Percentiles rank a stretch among this genome's conserved stretches.
Evolutionary conservation across 805 yeast genomes (phyloP).

Genomic region (Hemisphaericaspora nanyangensis): DNA sequence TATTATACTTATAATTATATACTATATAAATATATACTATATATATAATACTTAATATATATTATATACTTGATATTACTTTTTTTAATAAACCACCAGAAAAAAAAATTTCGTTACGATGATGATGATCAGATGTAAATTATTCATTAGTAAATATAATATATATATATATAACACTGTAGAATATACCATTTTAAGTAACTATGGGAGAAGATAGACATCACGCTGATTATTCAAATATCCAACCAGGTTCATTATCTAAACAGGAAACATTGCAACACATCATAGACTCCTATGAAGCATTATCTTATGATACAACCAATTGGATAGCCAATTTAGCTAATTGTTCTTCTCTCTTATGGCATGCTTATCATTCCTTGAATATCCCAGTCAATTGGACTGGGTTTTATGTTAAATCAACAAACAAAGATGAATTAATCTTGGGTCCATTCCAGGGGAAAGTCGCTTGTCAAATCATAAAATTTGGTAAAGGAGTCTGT

Average conservation of each 20-base stretch:
- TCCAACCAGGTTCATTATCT: conserved; percentile 27
- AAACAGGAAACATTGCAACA: conserved; percentile 56
- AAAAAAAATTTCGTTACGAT: no score
- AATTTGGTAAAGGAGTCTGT: conserved; percentile 84
- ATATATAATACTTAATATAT: no score
- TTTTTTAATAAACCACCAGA: no score
- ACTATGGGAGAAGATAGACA: conserved; percentile 15
- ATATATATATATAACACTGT: no score
- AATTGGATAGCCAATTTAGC: conserved; percentile 91
- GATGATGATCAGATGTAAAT: no score
- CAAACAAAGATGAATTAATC: conserved; percentile 45
- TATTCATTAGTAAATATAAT: no score
- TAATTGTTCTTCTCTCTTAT: conserved; percentile 78
- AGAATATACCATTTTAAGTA: no score
- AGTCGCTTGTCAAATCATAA: conserved; percentile 87
- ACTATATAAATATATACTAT: no score
- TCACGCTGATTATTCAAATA: conserved; percentile 76
- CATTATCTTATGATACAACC: conserved; percentile 55
- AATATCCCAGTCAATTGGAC: conserved; percentile 76
- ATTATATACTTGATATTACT: no score
- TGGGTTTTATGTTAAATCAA: conserved; percentile 71
- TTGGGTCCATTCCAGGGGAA: conserved; percentile 96
- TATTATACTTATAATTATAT: no score
- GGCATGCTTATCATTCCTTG: conserved; percentile 80
- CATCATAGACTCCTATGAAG: conserved; percentile 58